Evolutionary conservation across 805 yeast species (phyloP).

Genomic region (Kuraishia floccosa): DNA sequence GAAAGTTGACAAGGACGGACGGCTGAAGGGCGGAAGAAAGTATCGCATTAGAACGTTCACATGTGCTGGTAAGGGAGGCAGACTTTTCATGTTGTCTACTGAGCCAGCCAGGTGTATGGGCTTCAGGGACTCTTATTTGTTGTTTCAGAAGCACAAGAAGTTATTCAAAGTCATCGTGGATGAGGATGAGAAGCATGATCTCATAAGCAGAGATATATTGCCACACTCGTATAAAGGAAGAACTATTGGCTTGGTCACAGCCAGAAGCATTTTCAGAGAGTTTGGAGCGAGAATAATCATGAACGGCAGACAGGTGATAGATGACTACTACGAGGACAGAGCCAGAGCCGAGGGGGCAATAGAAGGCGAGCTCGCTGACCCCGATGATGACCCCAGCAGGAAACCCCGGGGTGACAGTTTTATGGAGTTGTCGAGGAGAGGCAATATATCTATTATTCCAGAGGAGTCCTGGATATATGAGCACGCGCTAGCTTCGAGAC

Average conservation of each 20-base stretch:
- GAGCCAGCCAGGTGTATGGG: conserved; percentile 96
- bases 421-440: conserved; percentile 7
- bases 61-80: conserved; percentile 52
- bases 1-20: conserved; percentile 62
- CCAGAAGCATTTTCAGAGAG: conserved; percentile 79
- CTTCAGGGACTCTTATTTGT: conserved; percentile 79
- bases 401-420: conserved; percentile 7
- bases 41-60: conserved; percentile 65
- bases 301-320: conserved; percentile 71
- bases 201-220: conserved; percentile 69
- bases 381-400: conserved; percentile 36
- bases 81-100: conserved; percentile 81
- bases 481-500: conserved; percentile 69
- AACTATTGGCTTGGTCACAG: conserved; percentile 81
- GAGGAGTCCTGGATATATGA: conserved; percentile 71
- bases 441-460: conserved; percentile 8
- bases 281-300: conserved; percentile 80
- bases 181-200: conserved; percentile 71
- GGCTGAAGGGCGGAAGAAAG: conserved; percentile 58
- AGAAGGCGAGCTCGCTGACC: conserved; percentile 65
- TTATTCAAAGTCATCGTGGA: conserved; percentile 64
- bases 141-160: conserved; percentile 77
- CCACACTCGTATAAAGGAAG: conserved; percentile 90
- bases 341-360: conserved; percentile 48
- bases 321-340: conserved; percentile 76